A percentile compares a stretch with the other conserved stretches of the same genome.
These are phyloP conservation scores for Xenoacremonium recifei DNA, from an alignment of 2,329 filamentous ascomycete species.

Conservation along the genomic window DNA sequence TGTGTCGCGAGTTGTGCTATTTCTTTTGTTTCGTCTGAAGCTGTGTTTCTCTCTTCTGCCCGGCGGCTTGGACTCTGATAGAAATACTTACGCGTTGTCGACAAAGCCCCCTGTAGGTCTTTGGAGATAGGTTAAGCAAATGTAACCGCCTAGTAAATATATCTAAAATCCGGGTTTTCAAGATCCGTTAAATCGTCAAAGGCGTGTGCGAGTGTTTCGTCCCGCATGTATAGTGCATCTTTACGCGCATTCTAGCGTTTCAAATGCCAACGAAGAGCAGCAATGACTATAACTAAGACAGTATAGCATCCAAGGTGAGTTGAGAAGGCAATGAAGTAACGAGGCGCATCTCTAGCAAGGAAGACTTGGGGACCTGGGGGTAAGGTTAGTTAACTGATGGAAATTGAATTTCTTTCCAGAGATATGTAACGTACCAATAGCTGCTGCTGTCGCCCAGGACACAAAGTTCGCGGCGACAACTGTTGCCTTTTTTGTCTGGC, in stretches of 20 bases:
- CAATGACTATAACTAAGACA: constrained; percentile 54
- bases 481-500: constrained; percentile 71
- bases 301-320: constrained; percentile 68
- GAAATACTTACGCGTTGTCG: too few species aligned
- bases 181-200: constrained; percentile 47
- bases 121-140: too few species aligned
- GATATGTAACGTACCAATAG: constrained; percentile 48
- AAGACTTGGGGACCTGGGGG: constrained; percentile 60
- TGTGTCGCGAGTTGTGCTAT: too few species aligned
- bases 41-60: too few species aligned
- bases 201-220: constrained; percentile 40
- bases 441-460: constrained; percentile 66
- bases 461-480: constrained; percentile 70
- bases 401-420: neutral
- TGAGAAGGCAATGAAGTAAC: constrained; percentile 67
- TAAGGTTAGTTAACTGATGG: neutral
- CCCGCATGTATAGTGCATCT: constrained; percentile 42
- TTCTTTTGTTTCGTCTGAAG: too few species aligned
- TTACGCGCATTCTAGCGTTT: constrained; percentile 55
- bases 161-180: neutral
- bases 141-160: too few species aligned
- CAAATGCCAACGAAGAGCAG: constrained; percentile 59
- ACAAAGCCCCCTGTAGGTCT: too few species aligned
- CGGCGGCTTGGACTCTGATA: too few species aligned
- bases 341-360: constrained; percentile 56